Conservation (phyloP, 495 filamentous ascomycete species). For the Parathielavia hyrcaniae region DNA sequence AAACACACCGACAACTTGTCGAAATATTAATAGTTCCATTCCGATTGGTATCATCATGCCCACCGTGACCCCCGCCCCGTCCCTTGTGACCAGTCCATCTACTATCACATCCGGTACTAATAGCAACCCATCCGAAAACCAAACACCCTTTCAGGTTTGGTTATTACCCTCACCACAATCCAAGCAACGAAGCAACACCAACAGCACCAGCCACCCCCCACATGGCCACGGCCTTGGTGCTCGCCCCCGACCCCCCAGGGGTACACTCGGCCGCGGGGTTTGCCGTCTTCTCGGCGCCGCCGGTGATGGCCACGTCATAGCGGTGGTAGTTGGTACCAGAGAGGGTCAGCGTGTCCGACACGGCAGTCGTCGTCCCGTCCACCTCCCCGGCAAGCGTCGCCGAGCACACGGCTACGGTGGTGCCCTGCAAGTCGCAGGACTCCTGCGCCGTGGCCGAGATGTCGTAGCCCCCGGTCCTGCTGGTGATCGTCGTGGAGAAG, state of each 20-base stretch:
- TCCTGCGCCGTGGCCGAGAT: background rate
- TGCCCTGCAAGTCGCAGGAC: background rate
- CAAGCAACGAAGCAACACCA: background rate
- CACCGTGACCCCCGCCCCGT: too few relatives aligned
- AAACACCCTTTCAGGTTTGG: too few relatives aligned
- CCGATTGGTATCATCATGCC: too few relatives aligned
- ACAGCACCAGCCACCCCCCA: background rate
- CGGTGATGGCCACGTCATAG: conserved; percentile 7
- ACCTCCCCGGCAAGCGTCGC: background rate
- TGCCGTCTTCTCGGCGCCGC: conserved; percentile 12
- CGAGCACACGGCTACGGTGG: background rate
- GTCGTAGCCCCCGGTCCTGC: background rate
- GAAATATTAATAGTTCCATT: too few relatives aligned
- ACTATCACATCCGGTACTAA: too few relatives aligned
- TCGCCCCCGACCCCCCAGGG: background rate
- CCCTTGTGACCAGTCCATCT: too few relatives aligned
- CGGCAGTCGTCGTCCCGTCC: background rate
- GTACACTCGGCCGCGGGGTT: background rate
- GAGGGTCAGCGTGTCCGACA: background rate
- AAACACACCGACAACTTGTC: too few relatives aligned
- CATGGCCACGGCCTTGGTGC: background rate
- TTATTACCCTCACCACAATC: background rate
- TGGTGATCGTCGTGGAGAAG: background rate
- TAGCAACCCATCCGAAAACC: too few relatives aligned
- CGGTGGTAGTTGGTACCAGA: background rate